phyloP scores from a whole-genome alignment of 805 yeast species.

The Wickerhamomyces kurtzmanii region DNA sequence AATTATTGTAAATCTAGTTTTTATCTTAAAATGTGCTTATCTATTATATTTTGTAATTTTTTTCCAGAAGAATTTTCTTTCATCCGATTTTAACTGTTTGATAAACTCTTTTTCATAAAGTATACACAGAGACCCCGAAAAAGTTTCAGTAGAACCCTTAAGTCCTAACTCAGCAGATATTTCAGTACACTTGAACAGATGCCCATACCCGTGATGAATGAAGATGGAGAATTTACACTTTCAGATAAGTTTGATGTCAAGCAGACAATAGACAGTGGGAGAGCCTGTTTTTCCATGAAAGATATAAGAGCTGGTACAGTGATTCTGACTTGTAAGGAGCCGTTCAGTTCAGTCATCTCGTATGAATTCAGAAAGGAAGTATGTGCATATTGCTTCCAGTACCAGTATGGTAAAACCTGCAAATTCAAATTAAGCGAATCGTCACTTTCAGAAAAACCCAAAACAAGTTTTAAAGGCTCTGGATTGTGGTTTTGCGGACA shows the following conservation, averaged over 20 bases:
- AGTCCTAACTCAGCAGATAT: too few species aligned
- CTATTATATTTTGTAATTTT: too few species aligned
- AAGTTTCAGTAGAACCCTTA: too few species aligned
- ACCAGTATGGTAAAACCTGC: conserved; percentile 35
- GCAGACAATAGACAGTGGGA: conserved; percentile 42
- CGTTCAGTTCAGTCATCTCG: conserved; percentile 37
- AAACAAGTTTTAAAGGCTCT: conserved; percentile 21
- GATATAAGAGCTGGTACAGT: conserved; percentile 30
- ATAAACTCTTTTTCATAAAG: too few species aligned
- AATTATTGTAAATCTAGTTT: too few species aligned
- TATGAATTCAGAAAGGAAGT: conserved; percentile 54
- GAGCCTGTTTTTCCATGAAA: conserved; percentile 45
- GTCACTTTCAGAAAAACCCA: conserved; percentile 5
- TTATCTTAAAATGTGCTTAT: too few species aligned
- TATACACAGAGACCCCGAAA: too few species aligned
- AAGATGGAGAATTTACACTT: conserved; percentile 3
- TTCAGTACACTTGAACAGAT: too few species aligned
- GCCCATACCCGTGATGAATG: too few species aligned
- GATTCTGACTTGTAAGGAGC: conserved; percentile 27
- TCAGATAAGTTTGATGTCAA: conserved; percentile 24
- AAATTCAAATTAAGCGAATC: conserved; percentile 24
- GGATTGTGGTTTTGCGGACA: conserved; percentile 47
- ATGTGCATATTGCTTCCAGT: conserved; percentile 43
- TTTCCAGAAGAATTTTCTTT: too few species aligned
- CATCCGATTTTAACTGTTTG: too few species aligned